Base-by-base conservation (phyloP, 2,329 filamentous ascomycete species). In the Capronia coronata region DNA sequence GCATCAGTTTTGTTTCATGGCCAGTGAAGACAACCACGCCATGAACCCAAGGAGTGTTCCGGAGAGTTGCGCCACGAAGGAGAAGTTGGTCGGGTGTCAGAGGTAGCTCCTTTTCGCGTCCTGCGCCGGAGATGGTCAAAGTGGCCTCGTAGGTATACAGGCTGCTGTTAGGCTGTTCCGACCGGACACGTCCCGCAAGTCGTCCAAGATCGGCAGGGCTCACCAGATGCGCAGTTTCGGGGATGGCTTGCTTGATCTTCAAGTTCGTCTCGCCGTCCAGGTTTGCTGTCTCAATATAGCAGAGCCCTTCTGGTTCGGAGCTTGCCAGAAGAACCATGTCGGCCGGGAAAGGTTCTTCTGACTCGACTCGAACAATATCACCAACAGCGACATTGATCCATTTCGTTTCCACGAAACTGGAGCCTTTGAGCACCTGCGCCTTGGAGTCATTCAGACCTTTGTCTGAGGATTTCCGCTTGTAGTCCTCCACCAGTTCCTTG, bases 201-300 rank as follows among this genome's bases (percentile, higher is more conserved):
- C 91, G 79, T 64, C 88, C 87, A 55, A 98, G 74, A 62, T 97
- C 91, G 56, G 79, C 82, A 14, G 89, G 81, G 64, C 87, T 95
- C 51, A 98, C 89, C 64, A 96, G 76, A 53, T 85, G 77, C 11
- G 86, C 83, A 0, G 93, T 98, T 72, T 98, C 93, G 0, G 93
- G 91, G 46, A 96, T 83, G 1, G 83, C 91, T 71, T 98, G 93
- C 72, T 98, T 98, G 72, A 98, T 95, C 71, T 98, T 98, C 60
- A 98, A 73, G 65, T 98, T 98, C 16, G 93, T 98, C 70, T 98
- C 93, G 60, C 93, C 93, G 62, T 98, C 93, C 51, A 98, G 75
- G 65, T 98, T 98, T 19, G 93, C 91, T 1, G 93, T 98, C 71
- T 98, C 93, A 64, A 98, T 97, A 67, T 98, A 98, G 70, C 93